These are phyloP conservation scores for Musa beccarii DNA, from an alignment of 176 grass and related monocot genomes.

Conservation along the genomic window DNA sequence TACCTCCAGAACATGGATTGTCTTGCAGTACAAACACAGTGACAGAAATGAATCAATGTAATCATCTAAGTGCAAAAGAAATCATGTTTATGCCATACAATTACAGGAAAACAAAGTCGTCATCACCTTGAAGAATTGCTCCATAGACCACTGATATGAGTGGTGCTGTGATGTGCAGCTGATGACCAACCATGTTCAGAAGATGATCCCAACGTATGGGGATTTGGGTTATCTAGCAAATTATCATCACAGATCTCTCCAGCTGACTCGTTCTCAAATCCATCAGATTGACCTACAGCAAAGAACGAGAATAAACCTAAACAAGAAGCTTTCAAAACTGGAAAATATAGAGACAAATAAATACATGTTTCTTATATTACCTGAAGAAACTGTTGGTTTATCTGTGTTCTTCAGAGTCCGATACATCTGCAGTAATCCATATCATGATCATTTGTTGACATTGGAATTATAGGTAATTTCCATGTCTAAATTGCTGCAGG, in stretches of 20 bases:
- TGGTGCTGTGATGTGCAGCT: neutral
- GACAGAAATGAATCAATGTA: too few relatives aligned
- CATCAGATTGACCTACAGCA: neutral
- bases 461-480: too few relatives aligned
- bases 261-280: neutral
- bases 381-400: neutral
- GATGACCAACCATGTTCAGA: neutral
- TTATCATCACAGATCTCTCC: neutral
- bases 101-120: too few relatives aligned
- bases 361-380: neutral
- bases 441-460: neutral
- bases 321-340: too few relatives aligned
- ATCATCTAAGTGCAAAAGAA: too few relatives aligned
- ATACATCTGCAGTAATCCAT: neutral
- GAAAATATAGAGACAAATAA: neutral
- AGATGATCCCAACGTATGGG: neutral
- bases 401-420: slow-evolving; percentile 12
- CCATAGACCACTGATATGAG: neutral
- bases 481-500: too few relatives aligned
- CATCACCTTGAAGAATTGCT: too few relatives aligned
- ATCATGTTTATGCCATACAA: too few relatives aligned
- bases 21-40: too few relatives aligned
- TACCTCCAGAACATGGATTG: too few relatives aligned
- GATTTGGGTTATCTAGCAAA: neutral
- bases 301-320: too few relatives aligned